These are phyloP conservation scores for Eimeria necatrix DNA, from an alignment of 169 alveolate genomes.

Conservation along the genomic window DNA sequence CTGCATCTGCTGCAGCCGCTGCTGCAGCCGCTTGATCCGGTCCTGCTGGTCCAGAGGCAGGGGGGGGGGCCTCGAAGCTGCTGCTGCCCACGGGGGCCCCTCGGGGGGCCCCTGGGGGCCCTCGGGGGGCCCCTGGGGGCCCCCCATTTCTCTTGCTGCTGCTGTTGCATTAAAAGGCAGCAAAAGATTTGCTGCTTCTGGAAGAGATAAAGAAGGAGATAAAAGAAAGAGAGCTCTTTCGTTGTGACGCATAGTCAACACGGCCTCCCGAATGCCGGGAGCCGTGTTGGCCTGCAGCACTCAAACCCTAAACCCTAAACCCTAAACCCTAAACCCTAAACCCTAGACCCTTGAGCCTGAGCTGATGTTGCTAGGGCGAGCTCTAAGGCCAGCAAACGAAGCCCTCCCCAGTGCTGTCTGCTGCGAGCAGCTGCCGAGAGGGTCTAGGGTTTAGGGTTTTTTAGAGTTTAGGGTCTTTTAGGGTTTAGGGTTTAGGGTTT, in stretches of 20 bases:
- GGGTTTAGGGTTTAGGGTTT: too few relatives aligned
- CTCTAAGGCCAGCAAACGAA: too few relatives aligned
- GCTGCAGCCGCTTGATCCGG: not conserved
- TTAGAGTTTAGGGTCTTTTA: too few relatives aligned
- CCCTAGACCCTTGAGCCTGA: not conserved
- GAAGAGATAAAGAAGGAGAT: not conserved
- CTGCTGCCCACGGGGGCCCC: too few relatives aligned
- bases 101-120: not conserved
- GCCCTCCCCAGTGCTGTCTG: too few relatives aligned
- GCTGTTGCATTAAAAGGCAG: not conserved
- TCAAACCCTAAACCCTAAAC: constrained; percentile 27
- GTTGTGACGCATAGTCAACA: constrained; percentile 37
- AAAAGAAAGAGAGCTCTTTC: not conserved
- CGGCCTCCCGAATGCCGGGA: constrained; percentile 19
- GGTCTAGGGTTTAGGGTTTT: too few relatives aligned
- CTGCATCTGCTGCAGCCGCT: not conserved
- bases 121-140: not conserved
- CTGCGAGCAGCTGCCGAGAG: too few relatives aligned
- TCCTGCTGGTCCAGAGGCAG: constrained; percentile 23
- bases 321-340: constrained; percentile 19
- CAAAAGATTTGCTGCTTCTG: not conserved
- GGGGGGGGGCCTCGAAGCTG: not conserved
- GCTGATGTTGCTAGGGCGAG: too few relatives aligned
- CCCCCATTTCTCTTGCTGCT: not conserved
- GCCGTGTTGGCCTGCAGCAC: constrained; percentile 26